A percentile compares a stretch with the other conserved stretches of the same genome.
Evolutionary conservation across 331 rosid species (phyloP).

Genomic region (Quercus tomentella): DNA sequence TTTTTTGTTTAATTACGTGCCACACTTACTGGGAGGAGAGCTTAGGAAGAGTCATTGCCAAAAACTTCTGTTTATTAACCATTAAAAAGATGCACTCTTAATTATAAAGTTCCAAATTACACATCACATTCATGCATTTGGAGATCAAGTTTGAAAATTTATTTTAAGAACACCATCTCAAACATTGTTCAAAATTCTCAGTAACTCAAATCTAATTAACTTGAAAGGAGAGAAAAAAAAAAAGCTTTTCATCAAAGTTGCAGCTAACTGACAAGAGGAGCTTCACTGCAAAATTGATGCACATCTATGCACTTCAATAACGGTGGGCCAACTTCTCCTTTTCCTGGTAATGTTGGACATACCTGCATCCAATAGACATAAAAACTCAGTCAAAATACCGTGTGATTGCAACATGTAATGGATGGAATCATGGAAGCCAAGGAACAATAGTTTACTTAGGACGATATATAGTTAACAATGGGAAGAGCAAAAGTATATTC

Average conservation of each 20-base stretch:
- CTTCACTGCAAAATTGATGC: not conserved
- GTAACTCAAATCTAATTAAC: not conserved
- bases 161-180: not conserved
- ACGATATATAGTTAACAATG: not conserved
- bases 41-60: no score
- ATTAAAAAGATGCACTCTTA: not conserved
- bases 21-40: no score
- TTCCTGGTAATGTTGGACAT: slow-evolving; percentile 62
- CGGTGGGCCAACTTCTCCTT: slow-evolving; percentile 81
- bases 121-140: not conserved
- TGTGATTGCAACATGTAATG: not conserved
- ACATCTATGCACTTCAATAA: slow-evolving; percentile 39
- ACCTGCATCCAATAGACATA: slow-evolving; percentile 46
- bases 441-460: not conserved
- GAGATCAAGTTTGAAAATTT: not conserved
- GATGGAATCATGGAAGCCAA: not conserved
- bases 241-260: not conserved
- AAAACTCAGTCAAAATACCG: not conserved
- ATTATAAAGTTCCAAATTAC: not conserved
- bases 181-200: not conserved
- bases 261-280: not conserved
- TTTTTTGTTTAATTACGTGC: no score
- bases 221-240: not conserved
- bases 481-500: not conserved
- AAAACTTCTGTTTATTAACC: not conserved